Percentiles rank a stretch among this genome's conserved stretches.
Conservation (phyloP, 2,329 filamentous ascomycete species). For the Exserohilum turcica region DNA sequence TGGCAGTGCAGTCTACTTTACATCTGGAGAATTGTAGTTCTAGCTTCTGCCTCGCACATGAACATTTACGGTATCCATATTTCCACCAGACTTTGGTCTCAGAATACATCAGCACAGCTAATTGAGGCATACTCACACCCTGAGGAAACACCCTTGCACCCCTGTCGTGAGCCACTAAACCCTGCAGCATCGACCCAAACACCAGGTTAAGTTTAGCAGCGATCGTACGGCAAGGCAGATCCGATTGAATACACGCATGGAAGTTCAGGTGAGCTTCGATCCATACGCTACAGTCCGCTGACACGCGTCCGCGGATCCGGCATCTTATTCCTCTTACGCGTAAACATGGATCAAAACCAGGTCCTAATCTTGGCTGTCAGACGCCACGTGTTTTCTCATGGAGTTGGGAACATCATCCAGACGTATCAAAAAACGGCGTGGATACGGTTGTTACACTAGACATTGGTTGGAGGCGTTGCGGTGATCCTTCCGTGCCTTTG, state of each 20-base stretch:
- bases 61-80: too few relatives aligned
- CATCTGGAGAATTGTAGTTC: not conserved
- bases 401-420: not conserved
- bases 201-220: not conserved
- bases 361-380: not conserved
- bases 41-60: not conserved
- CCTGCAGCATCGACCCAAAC: not conserved
- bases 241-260: not conserved
- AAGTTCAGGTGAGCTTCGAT: not conserved
- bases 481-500: too few relatives aligned
- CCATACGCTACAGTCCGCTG: not conserved
- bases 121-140: too few relatives aligned
- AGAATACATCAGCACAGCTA: too few relatives aligned
- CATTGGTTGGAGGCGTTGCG: not conserved
- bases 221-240: not conserved
- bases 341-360: not conserved
- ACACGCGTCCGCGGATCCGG: not conserved
- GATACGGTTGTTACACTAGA: not conserved
- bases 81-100: not conserved
- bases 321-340: not conserved
- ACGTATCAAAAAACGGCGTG: not conserved
- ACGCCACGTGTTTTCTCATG: not conserved
- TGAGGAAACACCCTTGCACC: not conserved
- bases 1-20: not conserved
- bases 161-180: not conserved